Evolutionary conservation across 2,329 filamentous ascomycete species (phyloP), one percentile per base, ranked within the genome.

Genomic region (Madurella mycetomatis): DNA sequence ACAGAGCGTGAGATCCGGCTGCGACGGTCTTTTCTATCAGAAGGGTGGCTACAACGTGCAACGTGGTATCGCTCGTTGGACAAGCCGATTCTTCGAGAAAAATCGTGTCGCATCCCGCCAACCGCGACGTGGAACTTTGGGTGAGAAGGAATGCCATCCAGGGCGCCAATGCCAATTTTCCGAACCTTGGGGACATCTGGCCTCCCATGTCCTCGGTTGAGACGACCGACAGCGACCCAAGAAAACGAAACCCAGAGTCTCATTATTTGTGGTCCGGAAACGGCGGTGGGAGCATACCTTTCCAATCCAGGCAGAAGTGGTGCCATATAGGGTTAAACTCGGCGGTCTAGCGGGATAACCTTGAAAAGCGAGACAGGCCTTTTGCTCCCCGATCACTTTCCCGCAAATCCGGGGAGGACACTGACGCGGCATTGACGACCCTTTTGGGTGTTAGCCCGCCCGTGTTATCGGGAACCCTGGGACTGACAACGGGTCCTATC

Each of bases 371-470:
- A 43, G 53, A 45, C 47, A 25, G 40, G 47, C 41, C 42, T 40
- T 40, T 42, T 51, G 15, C 19, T 50, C 18, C 32, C 50, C 41
- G 31, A 48, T 47, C 41, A 45, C 30, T 47, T 52, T 50, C 53
- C 54, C 43, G 50, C 58, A 61, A 63, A 61, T 59, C 55, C 59
- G 61, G 61, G 61, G 49, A 32, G 54, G 49, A 41, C 58, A 55
- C 52, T 25, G 50, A 53, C 41, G 41, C 56, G 60, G 60, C 55
- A 52, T 56, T 37, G 30, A 53, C 16, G 40, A 32, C 55, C 58
- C 53, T 31, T 37, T 49, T 61, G 50, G 56, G 48, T 46, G 19
- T 41, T 54, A 49, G 42, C 25, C 48, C 50, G 54, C 45, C 54
- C 41, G 42, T 52, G 56, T 51, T 54, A 50, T 58, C 54, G 58